These are phyloP conservation scores for Collybia sordida DNA, from an alignment of 768 basidiomycete genomes.

Conservation along the genomic window DNA sequence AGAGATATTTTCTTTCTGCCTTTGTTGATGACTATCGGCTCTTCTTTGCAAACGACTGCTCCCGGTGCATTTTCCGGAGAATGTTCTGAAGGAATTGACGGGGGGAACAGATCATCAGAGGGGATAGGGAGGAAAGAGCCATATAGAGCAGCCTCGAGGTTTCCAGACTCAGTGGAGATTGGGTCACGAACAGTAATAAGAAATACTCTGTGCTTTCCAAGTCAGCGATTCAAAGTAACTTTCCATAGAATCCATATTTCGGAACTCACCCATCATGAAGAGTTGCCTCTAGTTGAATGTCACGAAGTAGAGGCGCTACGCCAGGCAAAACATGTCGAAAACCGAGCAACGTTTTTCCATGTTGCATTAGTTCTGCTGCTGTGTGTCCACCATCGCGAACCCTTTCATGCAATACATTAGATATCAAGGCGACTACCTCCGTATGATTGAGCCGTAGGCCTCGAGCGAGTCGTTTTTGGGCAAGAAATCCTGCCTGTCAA, in stretches of 20 bases:
- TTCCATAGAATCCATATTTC: no score
- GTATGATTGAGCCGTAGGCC: slow-evolving; percentile 84
- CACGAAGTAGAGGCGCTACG: slow-evolving; percentile 73
- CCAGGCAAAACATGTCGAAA: slow-evolving; percentile 85
- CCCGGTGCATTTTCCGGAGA: slow-evolving; percentile 64
- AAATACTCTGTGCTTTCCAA: slow-evolving; percentile 60
- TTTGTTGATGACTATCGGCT: slow-evolving; percentile 72
- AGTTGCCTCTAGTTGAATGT: slow-evolving; percentile 94
- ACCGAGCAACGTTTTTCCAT: slow-evolving; percentile 87
- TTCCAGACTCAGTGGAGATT: slow-evolving; percentile 78
- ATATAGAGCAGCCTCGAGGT: slow-evolving; percentile 84
- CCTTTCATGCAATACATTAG: slow-evolving; percentile 88
- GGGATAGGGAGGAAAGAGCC: slow-evolving; percentile 92
- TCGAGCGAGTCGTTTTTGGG: slow-evolving; percentile 94
- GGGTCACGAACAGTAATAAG: slow-evolving; percentile 98
- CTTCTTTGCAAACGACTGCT: slow-evolving; percentile 65
- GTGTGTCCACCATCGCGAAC: slow-evolving; percentile 89
- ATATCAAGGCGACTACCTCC: slow-evolving; percentile 88
- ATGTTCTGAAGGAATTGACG: slow-evolving; percentile 46
- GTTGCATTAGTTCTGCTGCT: slow-evolving; percentile 90
- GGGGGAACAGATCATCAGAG: slow-evolving; percentile 60
- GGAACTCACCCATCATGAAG: slow-evolving; percentile 75
- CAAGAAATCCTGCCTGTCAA: slow-evolving; percentile 75
- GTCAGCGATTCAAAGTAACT: neutral
- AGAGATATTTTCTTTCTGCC: slow-evolving; percentile 69